These are phyloP conservation scores for Boletus smithii DNA, from an alignment of 1,284 basidiomycete genomes.

Conservation along the genomic window DNA sequence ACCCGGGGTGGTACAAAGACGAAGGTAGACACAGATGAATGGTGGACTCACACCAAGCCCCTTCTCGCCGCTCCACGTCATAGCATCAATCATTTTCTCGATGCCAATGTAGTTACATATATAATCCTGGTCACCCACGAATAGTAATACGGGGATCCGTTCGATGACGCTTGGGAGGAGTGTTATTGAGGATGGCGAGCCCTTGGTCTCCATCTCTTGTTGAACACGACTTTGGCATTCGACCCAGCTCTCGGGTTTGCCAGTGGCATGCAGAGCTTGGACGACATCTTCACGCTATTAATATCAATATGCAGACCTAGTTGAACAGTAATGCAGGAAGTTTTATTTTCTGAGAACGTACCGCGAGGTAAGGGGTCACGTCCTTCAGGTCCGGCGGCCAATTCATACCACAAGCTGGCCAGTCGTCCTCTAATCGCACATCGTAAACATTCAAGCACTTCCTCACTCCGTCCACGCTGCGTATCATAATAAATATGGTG, in stretches of 20 bases:
- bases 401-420: conserved; percentile 95
- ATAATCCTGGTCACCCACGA: conserved; percentile 93
- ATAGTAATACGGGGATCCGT: conserved; percentile 83
- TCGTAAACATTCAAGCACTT: conserved; percentile 97
- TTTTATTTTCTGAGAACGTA: conserved; percentile 39
- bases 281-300: conserved; percentile 77
- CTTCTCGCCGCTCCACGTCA: conserved; percentile 84
- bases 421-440: conserved; percentile 79
- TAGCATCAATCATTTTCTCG: conserved; percentile 77
- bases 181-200: conserved; percentile 70
- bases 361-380: conserved; percentile 78
- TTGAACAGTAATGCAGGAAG: neutral
- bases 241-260: conserved; percentile 80
- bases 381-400: conserved; percentile 91
- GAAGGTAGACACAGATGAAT: neutral
- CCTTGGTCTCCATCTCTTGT: conserved; percentile 53
- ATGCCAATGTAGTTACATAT: conserved; percentile 96
- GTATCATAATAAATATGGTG: conserved; percentile 1
- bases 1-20: neutral
- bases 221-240: conserved; percentile 83
- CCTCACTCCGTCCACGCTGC: conserved; percentile 65
- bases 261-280: conserved; percentile 76
- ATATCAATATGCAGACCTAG: neutral
- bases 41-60: conserved; percentile 73
- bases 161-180: conserved; percentile 79